These are phyloP conservation scores for Dendrocalamus latiflorus DNA, from an alignment of 202 grass and related monocot genomes.

Conservation along the genomic window DNA sequence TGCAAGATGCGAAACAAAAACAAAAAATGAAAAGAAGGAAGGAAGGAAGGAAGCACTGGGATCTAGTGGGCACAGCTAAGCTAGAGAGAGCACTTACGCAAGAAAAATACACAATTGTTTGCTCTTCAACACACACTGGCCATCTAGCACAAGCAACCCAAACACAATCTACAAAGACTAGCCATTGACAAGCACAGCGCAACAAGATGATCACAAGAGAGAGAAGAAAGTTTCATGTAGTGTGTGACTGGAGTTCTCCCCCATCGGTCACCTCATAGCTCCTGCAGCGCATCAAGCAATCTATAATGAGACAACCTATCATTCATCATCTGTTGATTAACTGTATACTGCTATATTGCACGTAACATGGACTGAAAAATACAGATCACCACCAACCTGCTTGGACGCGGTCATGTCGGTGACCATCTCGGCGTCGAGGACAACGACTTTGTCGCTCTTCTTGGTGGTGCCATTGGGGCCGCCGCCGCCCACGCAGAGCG, in stretches of 20 bases:
- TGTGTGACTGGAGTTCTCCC: neutral
- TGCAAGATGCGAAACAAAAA: constrained; percentile 4
- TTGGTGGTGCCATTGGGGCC: constrained; percentile 16
- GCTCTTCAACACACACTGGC: constrained; percentile 31
- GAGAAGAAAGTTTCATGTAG: constrained; percentile 15
- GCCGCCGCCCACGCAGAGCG: constrained; percentile 36
- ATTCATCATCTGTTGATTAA: neutral
- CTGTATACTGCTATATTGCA: neutral
- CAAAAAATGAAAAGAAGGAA: neutral
- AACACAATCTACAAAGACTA: constrained; percentile 41
- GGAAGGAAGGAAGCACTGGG: neutral
- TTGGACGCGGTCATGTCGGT: constrained; percentile 25
- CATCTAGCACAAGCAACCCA: constrained; percentile 28
- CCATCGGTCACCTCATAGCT: constrained; percentile 31
- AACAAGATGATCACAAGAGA: constrained; percentile 19
- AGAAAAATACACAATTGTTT: constrained; percentile 31
- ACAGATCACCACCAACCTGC: constrained; percentile 28
- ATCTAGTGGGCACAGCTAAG: constrained; percentile 25
- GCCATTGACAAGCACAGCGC: constrained; percentile 23
- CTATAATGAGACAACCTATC: constrained; percentile 19
- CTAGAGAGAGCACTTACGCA: constrained; percentile 24
- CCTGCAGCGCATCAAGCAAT: constrained; percentile 35
- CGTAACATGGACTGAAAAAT: neutral
- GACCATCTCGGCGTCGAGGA: constrained; percentile 19
- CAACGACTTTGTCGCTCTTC: constrained; percentile 27